Base-by-base conservation (phyloP, 495 filamentous ascomycete species). In the Tuber melanosporum region DNA sequence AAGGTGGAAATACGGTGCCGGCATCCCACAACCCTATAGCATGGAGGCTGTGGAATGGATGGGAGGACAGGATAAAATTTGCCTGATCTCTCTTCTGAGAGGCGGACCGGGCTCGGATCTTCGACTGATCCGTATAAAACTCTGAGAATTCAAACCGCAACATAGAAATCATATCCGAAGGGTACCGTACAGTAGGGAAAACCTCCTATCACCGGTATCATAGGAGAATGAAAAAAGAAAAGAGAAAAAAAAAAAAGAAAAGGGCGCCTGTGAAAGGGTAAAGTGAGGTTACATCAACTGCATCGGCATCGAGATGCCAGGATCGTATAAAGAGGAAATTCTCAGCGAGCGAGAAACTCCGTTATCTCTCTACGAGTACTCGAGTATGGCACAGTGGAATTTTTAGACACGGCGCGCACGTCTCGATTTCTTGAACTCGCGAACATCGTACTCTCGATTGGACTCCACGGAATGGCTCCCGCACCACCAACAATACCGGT, bases 301-400 rank as follows among this genome's bases (percentile, higher is more conserved):
- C 26, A 66, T 66, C 57, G 26, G 26, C 57, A 66, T 17, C 26
- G 26, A 32, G 26, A 17, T 26, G 26, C 57, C n/a, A 17, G 26
- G 57, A 66, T 66, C 8, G 57, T 66, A 26, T 26, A 66, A 66
- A 32, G 57, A 66, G 57, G 57, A 66, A 66, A 66, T 66, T 17
- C 57, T 66, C 57, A 66, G 57, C 57, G n/a, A 66, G 32, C 32
- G n/a, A 62, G 52, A 32, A 62, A 62, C 52, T 62, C n/a, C n/a
- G n/a, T 32, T 9, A 32, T 62, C 52, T 62, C 3, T 32, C 52
- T 15, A 32, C 32, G 32, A 32, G 32, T 32, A 32, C 42, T 42
- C 3, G 42, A 42, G 42, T 42, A 14, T 8, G 26, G n/a, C 12
- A 12, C 57, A 32, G 57, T 32, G n/a, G 32, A 10, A 66, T 66